phyloP scores from a whole-genome alignment of 371 early-diverging fungal genomes.

The Neoconidiobolus thromboides region DNA sequence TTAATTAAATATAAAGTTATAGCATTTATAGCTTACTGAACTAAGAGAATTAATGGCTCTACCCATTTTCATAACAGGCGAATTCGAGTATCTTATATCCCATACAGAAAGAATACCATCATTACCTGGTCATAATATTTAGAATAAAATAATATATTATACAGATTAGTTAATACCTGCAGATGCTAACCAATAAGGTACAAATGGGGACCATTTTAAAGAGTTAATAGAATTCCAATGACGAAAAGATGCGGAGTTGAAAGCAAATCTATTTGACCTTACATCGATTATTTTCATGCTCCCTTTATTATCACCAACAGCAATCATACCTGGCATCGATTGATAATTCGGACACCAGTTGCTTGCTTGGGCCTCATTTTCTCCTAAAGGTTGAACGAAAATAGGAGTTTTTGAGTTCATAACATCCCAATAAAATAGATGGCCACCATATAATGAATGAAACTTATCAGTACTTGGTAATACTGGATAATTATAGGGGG shows the following conservation, averaged over 20 bases:
- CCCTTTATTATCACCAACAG: not conserved
- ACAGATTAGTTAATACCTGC: not conserved
- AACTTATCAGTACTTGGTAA: not conserved
- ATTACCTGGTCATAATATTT: not conserved
- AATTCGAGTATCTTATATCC: not conserved
- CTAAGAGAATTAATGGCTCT: not conserved
- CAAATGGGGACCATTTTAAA: conserved; percentile 2
- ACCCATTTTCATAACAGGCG: not conserved
- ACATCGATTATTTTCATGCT: not conserved
- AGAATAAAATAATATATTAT: not conserved
- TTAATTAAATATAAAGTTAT: not conserved
- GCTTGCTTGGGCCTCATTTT: not conserved
- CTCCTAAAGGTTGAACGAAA: no score
- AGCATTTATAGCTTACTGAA: not conserved
- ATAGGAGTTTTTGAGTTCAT: not conserved
- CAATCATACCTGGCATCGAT: not conserved
- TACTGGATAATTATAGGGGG: not conserved
- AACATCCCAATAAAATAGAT: not conserved
- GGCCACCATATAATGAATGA: not conserved
- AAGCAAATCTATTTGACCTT: not conserved
- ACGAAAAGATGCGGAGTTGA: no score
- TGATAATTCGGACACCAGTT: not conserved
- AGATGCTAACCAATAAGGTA: conserved; percentile 2
- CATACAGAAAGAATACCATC: not conserved
- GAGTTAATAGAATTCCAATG: not conserved